phyloP scores from a whole-genome alignment of 2,329 filamentous ascomycete species.

The Aspergillus alliaceus region DNA sequence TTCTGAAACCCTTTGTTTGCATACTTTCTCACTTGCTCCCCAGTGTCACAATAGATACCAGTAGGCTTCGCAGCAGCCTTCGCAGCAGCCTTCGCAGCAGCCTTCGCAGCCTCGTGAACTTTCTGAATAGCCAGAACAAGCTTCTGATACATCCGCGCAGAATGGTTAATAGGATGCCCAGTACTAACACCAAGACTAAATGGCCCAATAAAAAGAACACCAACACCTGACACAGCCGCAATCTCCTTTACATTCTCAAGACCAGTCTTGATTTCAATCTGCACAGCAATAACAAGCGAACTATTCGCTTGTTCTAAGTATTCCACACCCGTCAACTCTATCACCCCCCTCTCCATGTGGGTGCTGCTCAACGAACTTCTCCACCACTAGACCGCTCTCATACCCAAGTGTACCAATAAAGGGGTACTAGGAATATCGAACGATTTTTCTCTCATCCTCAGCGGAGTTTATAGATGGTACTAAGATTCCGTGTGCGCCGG shows the following conservation, averaged over 20 bases:
- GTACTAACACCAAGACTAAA: slow-evolving; percentile 43
- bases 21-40: neutral
- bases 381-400: neutral
- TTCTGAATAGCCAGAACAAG: neutral
- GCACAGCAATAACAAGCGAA: slow-evolving; percentile 19
- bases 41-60: neutral
- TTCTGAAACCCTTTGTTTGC: neutral
- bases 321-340: slow-evolving; percentile 23
- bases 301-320: slow-evolving; percentile 55
- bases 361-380: neutral
- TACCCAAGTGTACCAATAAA: neutral
- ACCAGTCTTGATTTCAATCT: slow-evolving; percentile 35
- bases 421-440: slow-evolving; percentile 17
- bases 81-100: neutral
- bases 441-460: slow-evolving; percentile 9
- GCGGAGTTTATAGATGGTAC: slow-evolving; percentile 35
- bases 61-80: no score
- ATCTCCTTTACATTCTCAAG: slow-evolving; percentile 44
- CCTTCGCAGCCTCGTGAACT: neutral
- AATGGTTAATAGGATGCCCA: neutral
- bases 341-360: neutral
- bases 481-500: slow-evolving; percentile 28
- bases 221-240: slow-evolving; percentile 51
- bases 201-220: slow-evolving; percentile 53
- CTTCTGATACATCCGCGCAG: neutral